phyloP scores from a whole-genome alignment of 768 basidiomycete genomes.

The Suillus alpinus region DNA sequence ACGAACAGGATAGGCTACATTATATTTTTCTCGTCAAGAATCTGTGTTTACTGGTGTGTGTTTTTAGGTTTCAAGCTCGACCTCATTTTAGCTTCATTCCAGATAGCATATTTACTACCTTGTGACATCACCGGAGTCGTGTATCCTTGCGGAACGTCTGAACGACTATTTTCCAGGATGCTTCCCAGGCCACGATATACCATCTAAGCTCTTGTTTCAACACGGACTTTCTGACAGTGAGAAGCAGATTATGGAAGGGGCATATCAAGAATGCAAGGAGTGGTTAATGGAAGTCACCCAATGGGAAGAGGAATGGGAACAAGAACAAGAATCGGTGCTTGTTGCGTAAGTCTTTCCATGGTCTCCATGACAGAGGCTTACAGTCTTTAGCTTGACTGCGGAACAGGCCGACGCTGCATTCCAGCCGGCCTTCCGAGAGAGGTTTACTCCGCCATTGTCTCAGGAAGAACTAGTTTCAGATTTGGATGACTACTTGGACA shows the following conservation, averaged over 20 bases:
- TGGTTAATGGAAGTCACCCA: conserved; percentile 17
- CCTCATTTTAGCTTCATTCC: neutral
- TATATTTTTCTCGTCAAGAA: conserved; percentile 22
- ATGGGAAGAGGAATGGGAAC: conserved; percentile 21
- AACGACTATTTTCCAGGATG: conserved; percentile 29
- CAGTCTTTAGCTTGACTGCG: conserved; percentile 9
- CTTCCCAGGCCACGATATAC: conserved; percentile 8
- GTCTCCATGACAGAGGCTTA: neutral
- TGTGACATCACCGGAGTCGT: conserved; percentile 27
- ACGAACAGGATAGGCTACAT: conserved; percentile 15
- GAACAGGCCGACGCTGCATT: conserved; percentile 14
- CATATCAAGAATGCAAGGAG: conserved; percentile 16
- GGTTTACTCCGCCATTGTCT: conserved; percentile 18
- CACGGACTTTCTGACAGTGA: conserved; percentile 21
- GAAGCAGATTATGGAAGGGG: conserved; percentile 12
- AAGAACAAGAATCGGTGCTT: conserved; percentile 13
- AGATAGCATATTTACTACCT: conserved; percentile 28
- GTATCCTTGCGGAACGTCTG: conserved; percentile 16
- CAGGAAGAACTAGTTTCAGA: conserved; percentile 12
- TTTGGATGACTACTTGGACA: conserved; percentile 23
- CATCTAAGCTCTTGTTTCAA: conserved; percentile 25
- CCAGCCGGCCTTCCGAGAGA: conserved; percentile 20
- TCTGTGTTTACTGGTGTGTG: conserved; percentile 21
- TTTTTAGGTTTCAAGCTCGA: neutral
- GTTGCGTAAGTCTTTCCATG: neutral